Evolutionary conservation across 345 rosid genomes (phyloP), one percentile per base, ranked within the genome.

Genomic region (Capsella bursapastoris): DNA sequence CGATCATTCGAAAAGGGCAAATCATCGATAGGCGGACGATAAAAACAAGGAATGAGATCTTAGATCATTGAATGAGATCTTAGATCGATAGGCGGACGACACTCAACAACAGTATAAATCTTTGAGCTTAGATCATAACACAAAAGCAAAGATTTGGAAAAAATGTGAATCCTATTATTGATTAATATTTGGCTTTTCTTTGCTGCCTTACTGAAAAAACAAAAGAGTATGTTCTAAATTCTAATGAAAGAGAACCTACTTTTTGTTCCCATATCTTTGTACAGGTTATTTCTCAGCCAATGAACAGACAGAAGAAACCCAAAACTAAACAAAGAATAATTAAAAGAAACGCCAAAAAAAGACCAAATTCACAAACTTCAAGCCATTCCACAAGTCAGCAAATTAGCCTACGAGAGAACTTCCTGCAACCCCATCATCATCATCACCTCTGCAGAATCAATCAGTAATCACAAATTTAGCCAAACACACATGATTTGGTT

Each of bases 241-340:
- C 50, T 16, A 35, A 27, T 38, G 37, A 44, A 28, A 72, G 35
- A 63, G 64, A 73, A 25, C 45, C 63, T 73, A 55, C 49, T 29
- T 13, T 38, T 37, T 34, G 37, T 12, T 58, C 57, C 56, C 66
- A 10, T 34, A 34, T 34, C 37, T 34, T 56, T 68, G 34, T 47
- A 70, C 57, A 70, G 56, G 13, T 57, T 69, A 69, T 29, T 72
- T 72, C 55, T 72, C 37, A 64, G 63, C 63, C 53, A 62, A 41
- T 68, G 55, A 43, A 57, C 38, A 27, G 5, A 38, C 25, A 15
- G 40, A 35, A 15, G 22, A 45, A 10, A 11, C 40, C 12, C n/a
- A 40, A 45, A 63, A 37, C 35, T 48, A 74, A 74, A n/a, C 47
- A 37, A 28, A 49, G 15, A 66, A 66, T 14, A 35, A 49, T 8